Evolutionary conservation across 371 early-diverging fungal species (phyloP), one percentile per base, ranked within the genome.

Genomic region (Circinella minor): DNA sequence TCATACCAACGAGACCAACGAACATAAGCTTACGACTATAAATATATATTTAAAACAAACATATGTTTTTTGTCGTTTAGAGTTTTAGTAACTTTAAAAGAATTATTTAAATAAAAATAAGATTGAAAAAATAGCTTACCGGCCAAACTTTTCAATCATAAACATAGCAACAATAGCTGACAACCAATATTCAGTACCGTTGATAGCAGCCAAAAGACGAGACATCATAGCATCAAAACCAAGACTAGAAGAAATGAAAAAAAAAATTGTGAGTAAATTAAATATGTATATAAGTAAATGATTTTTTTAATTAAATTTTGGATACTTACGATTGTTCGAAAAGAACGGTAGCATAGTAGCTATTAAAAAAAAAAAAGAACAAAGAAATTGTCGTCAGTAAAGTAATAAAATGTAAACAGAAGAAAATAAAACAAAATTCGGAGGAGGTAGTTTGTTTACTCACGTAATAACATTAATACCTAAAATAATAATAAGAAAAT

Each of bases 391-490:
- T 20, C 11, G 7, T 37, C 18, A 18, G 9, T 49, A 0, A 27
- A 43, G 3, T 6, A 39, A 37, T 13, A 46, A 36, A 43, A 39
- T 9, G 5, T 43, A 8, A 63, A 8, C 1, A 27, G 27, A 27
- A 27, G 27, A 27, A 27, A 27, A 1, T 27, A 27, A 27, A 27
- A 27, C 7, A 43, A 43, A 43, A 1, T 27, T 2, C 27, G 27
- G 27, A 27, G 27, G 27, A 27, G 27, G 27, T n/a, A 2, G 27
- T 0, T 27, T 27, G 27, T 9, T 36, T 17, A 57, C 67, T 17
- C 36, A 67, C 67, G 69, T 69, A 37, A 88, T 72, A 49, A 81
- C 68, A 36, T 80, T 83, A 67, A 83, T 83, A 71, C 27, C 27
- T 27, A 27, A 27, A 27, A 27, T 27, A 27, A 27, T 27, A 27